Evolutionary conservation across 2,329 filamentous ascomycete species (phyloP).

Genomic region (Colletotrichum agaves): DNA sequence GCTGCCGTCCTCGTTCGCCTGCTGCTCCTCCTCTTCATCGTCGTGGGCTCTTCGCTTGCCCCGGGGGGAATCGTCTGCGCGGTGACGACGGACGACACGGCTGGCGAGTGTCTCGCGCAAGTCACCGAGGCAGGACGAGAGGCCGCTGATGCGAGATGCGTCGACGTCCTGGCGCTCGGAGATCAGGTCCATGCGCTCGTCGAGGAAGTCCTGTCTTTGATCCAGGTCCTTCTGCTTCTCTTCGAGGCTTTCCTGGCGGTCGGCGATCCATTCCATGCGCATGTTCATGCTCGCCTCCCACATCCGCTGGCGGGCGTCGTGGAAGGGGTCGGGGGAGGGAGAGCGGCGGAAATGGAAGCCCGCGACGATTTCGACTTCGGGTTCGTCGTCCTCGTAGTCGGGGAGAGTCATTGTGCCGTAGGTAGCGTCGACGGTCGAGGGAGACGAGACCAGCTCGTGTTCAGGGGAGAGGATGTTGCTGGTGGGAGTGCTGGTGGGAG

Average conservation of each 20-base stretch:
- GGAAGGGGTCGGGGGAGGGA: background rate
- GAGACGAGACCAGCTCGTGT: background rate
- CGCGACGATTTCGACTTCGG: background rate
- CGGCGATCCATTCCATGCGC: background rate
- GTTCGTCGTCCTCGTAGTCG: slow-evolving; percentile 6
- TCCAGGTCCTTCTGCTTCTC: background rate
- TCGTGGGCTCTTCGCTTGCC: background rate
- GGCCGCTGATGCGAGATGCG: background rate
- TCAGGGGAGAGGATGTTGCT: background rate
- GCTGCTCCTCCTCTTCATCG: background rate
- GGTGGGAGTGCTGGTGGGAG: background rate
- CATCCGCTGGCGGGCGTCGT: background rate
- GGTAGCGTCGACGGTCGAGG: background rate
- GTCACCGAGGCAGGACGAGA: background rate
- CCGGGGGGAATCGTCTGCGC: too few species aligned
- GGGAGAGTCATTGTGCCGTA: background rate
- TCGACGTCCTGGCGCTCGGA: slow-evolving; percentile 19
- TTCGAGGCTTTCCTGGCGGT: background rate
- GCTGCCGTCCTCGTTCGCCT: background rate
- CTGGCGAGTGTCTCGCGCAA: too few species aligned
- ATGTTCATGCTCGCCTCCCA: background rate
- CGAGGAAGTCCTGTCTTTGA: background rate
- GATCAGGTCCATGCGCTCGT: slow-evolving; percentile 16
- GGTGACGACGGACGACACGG: too few species aligned
- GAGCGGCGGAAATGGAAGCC: slow-evolving; percentile 7